phyloP scores from a whole-genome alignment of 345 rosid species.

The Sisymbrium irio region DNA sequence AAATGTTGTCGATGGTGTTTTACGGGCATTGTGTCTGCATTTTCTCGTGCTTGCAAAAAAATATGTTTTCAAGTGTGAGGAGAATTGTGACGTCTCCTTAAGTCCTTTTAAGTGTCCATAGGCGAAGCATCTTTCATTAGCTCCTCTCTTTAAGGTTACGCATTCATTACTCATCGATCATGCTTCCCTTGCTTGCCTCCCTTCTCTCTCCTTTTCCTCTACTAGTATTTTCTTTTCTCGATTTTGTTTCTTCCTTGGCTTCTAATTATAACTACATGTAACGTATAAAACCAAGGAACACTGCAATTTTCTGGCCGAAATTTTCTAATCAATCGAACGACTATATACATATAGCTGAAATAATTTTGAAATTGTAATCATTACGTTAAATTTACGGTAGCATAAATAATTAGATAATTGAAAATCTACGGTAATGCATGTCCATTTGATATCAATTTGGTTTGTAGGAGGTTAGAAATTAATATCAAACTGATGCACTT shows the following conservation, averaged over 20 bases:
- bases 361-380: too few relatives aligned
- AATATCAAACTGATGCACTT: not conserved
- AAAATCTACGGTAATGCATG: too few relatives aligned
- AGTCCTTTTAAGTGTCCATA: constrained; percentile 2
- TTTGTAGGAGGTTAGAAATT: not conserved
- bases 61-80: constrained; percentile 24
- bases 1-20: constrained; percentile 23
- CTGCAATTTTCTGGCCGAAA: not conserved
- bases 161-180: constrained; percentile 34
- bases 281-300: not conserved
- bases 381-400: too few relatives aligned
- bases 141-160: constrained; percentile 37
- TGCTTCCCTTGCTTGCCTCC: constrained; percentile 11
- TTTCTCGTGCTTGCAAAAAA: constrained; percentile 31
- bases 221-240: not conserved
- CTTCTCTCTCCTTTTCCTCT: not conserved
- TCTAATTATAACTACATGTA: constrained; percentile 12
- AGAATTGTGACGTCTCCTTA: constrained; percentile 35
- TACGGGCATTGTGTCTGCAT: constrained; percentile 16
- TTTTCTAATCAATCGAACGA: too few relatives aligned
- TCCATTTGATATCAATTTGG: too few relatives aligned
- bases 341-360: too few relatives aligned
- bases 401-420: too few relatives aligned
- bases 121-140: constrained; percentile 37
- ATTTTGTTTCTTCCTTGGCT: not conserved